Base-by-base conservation (phyloP, 805 yeast species). In the Cyberlindnera sargentensis region DNA sequence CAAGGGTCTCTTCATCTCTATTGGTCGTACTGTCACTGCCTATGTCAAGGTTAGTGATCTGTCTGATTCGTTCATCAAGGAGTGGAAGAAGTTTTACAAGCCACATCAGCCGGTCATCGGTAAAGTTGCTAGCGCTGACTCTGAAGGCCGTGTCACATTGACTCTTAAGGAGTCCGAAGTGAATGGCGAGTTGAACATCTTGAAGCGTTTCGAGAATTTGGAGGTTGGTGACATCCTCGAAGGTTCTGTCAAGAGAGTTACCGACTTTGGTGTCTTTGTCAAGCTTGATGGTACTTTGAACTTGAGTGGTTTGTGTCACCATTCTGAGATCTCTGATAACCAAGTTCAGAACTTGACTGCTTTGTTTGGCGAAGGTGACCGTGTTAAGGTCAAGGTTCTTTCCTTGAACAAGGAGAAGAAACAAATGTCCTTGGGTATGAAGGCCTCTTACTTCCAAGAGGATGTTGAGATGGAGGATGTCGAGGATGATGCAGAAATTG, bases 201-300 rank as follows among this genome's bases (percentile, higher is more conserved):
- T 78, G 56, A 84, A 82, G 61, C 67, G 68, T 42, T 80, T 83
- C 51, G 80, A 74, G 36, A 93, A 85, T 45, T 69, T 91, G 43
- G 65, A 76, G 44, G 79, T 72, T 41, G 95, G 85, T 43, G 85
- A 82, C 27, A 66, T 82, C 29, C 78, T 69, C 52, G 91, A 84
- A 57, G 99, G 96, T 60, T 66, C 80, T 3, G 82, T 91, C 36
- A 81, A 77, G 59, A 76, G 76, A 47, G 85, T 82, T 25, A 80
- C 89, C 31, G 95, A 86, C 38, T 91, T 82, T 60, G 99, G 99
- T 68, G 95, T 88, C 3, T 91, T 91, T 58, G 84, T 91, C 41
- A 81, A 78, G 49, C 69, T 91, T 43, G 89, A 82, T 51, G 85
- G 83, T 37, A 81, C 93, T 34, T 66, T 76, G 43, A 78, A 78